These are phyloP conservation scores for Cornus controversa DNA, from an alignment of 148 eudicot genomes.

Conservation along the genomic window DNA sequence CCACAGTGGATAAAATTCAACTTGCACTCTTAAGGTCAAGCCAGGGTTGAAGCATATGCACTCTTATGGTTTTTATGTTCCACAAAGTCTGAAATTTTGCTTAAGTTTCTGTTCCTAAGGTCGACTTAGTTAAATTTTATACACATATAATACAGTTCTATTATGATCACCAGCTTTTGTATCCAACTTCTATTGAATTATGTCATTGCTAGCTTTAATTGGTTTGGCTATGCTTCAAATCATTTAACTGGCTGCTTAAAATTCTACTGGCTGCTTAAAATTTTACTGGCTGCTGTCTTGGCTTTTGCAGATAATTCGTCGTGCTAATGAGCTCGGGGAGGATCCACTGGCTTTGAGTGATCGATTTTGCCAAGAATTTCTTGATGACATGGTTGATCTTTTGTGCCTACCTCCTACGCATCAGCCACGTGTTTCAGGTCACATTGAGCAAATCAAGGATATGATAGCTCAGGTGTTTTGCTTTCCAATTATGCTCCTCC, in stretches of 20 bases:
- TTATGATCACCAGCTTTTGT: not conserved
- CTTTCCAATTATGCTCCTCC: not conserved
- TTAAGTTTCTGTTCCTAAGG: not conserved
- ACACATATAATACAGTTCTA: not conserved
- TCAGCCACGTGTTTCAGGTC: conserved; percentile 90
- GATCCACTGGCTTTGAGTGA: conserved; percentile 69
- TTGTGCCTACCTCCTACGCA: conserved; percentile 77
- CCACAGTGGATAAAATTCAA: not conserved
- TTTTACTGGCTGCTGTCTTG: not conserved
- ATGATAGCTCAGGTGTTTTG: conserved; percentile 69
- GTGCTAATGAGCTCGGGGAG: conserved; percentile 76
- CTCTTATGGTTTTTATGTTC: not conserved
- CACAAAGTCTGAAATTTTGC: not conserved
- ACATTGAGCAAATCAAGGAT: conserved; percentile 72
- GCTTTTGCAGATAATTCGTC: conserved; percentile 58
- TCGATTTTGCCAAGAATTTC: conserved; percentile 68
- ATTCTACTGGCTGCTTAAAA: not conserved
- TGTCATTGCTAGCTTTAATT: not conserved
- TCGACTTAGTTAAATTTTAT: not conserved
- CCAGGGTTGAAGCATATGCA: not conserved
- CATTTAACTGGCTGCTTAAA: not conserved
- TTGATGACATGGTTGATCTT: conserved; percentile 76
- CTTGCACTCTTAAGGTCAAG: not conserved
- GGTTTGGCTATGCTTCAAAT: not conserved
- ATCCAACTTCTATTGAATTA: not conserved